A percentile compares a stretch with the other conserved stretches of the same genome.
phyloP scores from a whole-genome alignment of 73 alveolate species.

The Symbiodinium pilosum region DNA sequence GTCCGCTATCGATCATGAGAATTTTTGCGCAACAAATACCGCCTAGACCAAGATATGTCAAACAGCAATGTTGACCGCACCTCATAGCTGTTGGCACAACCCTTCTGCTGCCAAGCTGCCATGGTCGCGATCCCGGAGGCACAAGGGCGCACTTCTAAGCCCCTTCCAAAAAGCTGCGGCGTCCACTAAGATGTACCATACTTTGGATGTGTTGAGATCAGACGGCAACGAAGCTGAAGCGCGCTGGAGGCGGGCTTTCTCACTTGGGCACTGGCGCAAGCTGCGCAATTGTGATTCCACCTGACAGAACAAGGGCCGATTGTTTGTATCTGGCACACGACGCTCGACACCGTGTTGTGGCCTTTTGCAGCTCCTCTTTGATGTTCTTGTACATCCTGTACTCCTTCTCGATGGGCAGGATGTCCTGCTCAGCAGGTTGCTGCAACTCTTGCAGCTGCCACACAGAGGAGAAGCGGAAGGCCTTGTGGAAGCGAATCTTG shows the following conservation, averaged over 20 bases:
- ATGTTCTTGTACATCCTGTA: slow-evolving; percentile 74
- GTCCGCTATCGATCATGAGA: too few species aligned
- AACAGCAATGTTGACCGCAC: too few species aligned
- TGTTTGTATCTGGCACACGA: background rate
- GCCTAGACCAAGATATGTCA: too few species aligned
- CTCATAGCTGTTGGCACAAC: too few species aligned
- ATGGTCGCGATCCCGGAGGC: background rate
- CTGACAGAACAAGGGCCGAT: background rate
- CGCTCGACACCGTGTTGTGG: background rate
- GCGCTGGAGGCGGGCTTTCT: background rate
- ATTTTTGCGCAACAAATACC: too few species aligned
- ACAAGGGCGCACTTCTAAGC: background rate
- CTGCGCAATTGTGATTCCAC: slow-evolving; percentile 63
- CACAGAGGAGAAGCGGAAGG: background rate
- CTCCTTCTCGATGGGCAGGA: slow-evolving; percentile 92
- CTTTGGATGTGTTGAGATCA: background rate
- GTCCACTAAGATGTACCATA: background rate
- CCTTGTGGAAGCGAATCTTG: slow-evolving; percentile 87
- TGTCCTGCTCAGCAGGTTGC: slow-evolving; percentile 9
- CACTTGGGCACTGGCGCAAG: slow-evolving; percentile 11
- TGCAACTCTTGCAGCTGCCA: too few species aligned
- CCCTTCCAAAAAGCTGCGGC: background rate
- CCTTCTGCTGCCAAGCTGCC: background rate
- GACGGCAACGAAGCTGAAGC: background rate
- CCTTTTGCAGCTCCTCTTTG: slow-evolving; percentile 87